phyloP scores from a whole-genome alignment of 2,329 filamentous ascomycete species.

The Cryoendolithus antarcticus region DNA sequence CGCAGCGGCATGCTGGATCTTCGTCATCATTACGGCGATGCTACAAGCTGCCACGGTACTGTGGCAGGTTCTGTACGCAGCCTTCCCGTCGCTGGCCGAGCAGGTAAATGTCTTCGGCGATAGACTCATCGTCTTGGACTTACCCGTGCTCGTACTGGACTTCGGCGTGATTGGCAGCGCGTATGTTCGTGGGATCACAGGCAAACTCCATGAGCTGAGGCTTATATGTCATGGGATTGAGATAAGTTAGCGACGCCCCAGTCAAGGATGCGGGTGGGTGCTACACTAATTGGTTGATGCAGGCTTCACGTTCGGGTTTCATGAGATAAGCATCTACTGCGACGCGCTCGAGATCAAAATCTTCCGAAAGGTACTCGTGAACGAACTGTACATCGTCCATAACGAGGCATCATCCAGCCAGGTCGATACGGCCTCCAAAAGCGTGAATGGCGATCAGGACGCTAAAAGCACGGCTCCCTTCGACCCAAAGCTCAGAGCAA shows the following conservation, averaged over 20 bases:
- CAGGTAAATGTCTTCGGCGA: conserved; percentile 40
- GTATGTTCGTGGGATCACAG: conserved; percentile 38
- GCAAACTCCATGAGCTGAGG: conserved; percentile 38
- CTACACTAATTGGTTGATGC: conserved; percentile 35
- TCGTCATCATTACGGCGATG: conserved; percentile 31
- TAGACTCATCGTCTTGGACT: conserved; percentile 36
- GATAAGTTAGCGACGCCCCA: conserved; percentile 25
- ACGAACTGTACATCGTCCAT: conserved; percentile 40
- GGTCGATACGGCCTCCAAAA: conserved; percentile 38
- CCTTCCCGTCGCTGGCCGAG: conserved; percentile 20
- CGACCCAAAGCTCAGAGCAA: neutral
- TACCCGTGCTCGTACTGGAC: conserved; percentile 43
- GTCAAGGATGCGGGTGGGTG: neutral
- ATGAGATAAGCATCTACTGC: conserved; percentile 38
- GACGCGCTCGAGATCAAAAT: conserved; percentile 37
- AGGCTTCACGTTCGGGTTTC: conserved; percentile 26
- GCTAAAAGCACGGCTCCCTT: neutral
- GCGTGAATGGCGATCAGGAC: conserved; percentile 10
- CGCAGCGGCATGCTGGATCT: conserved; percentile 29
- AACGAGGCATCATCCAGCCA: conserved; percentile 33
- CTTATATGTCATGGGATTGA: conserved; percentile 41
- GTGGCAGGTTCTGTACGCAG: conserved; percentile 12
- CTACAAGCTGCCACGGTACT: conserved; percentile 34
- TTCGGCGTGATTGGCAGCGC: conserved; percentile 41
- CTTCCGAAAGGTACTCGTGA: conserved; percentile 39